A percentile compares a stretch with the other conserved stretches of the same genome.
Conservation (phyloP, 2,329 filamentous ascomycete genomes). For the Thielaviopsis musarum region DNA sequence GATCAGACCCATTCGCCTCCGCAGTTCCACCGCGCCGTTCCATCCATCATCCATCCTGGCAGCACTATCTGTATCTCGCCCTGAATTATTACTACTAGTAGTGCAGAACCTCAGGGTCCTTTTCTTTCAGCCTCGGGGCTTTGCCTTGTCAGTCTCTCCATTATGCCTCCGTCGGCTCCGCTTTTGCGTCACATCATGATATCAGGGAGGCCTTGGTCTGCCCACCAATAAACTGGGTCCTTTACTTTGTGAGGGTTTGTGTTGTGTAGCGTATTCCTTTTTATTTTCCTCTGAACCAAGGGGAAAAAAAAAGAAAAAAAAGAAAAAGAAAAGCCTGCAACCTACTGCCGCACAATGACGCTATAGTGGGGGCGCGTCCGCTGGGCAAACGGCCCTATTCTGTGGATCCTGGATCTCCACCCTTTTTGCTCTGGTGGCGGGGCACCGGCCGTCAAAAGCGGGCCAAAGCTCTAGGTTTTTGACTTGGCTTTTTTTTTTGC, state of each 20-base stretch:
- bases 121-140: neutral
- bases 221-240: neutral
- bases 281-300: neutral
- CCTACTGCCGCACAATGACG: constrained; percentile 3
- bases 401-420: neutral
- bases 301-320: neutral
- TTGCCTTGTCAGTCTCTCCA: too few relatives aligned
- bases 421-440: neutral
- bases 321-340: neutral
- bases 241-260: neutral
- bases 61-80: neutral
- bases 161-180: neutral
- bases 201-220: neutral
- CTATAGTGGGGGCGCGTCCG: neutral
- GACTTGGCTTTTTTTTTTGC: too few relatives aligned
- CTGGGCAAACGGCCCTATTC: constrained; percentile 9
- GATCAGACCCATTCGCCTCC: neutral
- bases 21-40: neutral
- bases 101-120: neutral
- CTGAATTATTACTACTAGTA: neutral
- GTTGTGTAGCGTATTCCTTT: neutral
- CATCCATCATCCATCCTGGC: neutral
- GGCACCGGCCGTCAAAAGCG: neutral
- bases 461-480: neutral
- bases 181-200: neutral